phyloP scores from a whole-genome alignment of 345 rosid genomes.

The Bretschneidera sinensis region DNA sequence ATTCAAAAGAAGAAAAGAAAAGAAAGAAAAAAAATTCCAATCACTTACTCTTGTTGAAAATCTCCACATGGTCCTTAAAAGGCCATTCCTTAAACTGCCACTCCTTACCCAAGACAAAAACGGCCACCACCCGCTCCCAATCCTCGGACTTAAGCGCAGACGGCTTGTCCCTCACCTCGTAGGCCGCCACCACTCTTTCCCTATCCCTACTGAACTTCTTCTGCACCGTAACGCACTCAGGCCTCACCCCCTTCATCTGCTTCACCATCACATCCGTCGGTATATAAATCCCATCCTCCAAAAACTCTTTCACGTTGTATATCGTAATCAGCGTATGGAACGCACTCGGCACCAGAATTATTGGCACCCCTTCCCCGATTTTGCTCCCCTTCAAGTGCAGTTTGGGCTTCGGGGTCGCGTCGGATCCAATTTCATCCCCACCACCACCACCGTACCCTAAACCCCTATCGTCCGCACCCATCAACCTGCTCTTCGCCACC shows the following conservation, averaged over 20 bases:
- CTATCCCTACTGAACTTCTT: conserved; percentile 94
- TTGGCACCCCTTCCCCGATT: conserved; percentile 90
- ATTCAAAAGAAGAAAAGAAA: too few species aligned
- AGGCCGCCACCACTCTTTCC: conserved; percentile 79
- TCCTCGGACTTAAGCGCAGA: conserved; percentile 76
- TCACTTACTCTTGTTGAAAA: conserved; percentile 79
- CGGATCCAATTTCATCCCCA: conserved; percentile 63
- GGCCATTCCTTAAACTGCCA: conserved; percentile 99
- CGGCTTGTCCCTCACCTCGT: conserved; percentile 94
- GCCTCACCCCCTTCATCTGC: conserved; percentile 78
- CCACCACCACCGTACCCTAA: conserved; percentile 48
- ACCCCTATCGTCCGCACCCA: conserved; percentile 86
- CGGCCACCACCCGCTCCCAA: conserved; percentile 94
- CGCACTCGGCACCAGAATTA: conserved; percentile 91
- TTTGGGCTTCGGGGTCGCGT: conserved; percentile 53
- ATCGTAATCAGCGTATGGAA: conserved; percentile 86
- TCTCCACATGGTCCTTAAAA: conserved; percentile 89
- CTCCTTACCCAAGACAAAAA: conserved; percentile 87
- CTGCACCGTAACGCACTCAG: conserved; percentile 92
- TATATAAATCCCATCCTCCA: conserved; percentile 82
- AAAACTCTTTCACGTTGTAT: conserved; percentile 88
- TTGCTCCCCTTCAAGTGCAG: conserved; percentile 68
- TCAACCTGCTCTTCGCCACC: conserved; percentile 80
- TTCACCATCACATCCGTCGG: conserved; percentile 87
- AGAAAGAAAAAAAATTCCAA: not conserved